Base-by-base conservation (phyloP, 768 basidiomycete genomes). In the Cytidiella melzeri region DNA sequence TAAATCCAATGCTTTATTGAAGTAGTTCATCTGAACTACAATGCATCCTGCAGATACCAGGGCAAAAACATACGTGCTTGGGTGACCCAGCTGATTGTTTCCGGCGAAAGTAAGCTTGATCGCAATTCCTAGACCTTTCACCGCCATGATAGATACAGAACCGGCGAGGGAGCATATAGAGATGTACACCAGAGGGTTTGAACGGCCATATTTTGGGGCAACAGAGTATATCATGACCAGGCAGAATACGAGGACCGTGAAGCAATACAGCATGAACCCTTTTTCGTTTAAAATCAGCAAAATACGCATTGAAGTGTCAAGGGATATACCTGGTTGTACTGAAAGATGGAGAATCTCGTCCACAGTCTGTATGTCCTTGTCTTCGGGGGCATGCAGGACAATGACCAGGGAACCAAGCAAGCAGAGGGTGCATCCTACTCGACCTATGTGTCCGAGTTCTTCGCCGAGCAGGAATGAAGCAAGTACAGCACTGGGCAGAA, bases 71-170 rank as follows among this genome's bases (percentile, higher is more conserved):
- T 97, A 99, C n/a, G 96, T 99, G 64, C 90, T 92, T 30, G 87
- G 83, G 62, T 93, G 90, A 1, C 85, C 80, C 62, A 99, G 88
- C 67, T 99, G 96, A 67, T 98, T 99, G 63, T 90, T 89, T 41
- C 95, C 94, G 9, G 80, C 77, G 50, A 97, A 70, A 0, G 93
- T 98, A 50, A 99, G 78, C 67, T 98, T 98, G 60, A 99, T 79
- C 2, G 96, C 95, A 41, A 97, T 84, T 40, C 96, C 96, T 60
- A 99, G 92, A 42, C 93, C 95, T 72, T 99, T 99, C 75, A 97
- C 88, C 37, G 92, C 87, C 96, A 99, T 98, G 69, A 98, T 83
- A n/a, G 92, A 92, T 39, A 99, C 82, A 25, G 91, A 93, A 10
- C 96, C 96, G 39, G 92, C 92, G 50, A 97, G 66, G 10, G 94